Percentiles rank a stretch among this genome's conserved stretches.
phyloP scores from a whole-genome alignment of 805 yeast species.

The Wickerhamiella musiphila region DNA sequence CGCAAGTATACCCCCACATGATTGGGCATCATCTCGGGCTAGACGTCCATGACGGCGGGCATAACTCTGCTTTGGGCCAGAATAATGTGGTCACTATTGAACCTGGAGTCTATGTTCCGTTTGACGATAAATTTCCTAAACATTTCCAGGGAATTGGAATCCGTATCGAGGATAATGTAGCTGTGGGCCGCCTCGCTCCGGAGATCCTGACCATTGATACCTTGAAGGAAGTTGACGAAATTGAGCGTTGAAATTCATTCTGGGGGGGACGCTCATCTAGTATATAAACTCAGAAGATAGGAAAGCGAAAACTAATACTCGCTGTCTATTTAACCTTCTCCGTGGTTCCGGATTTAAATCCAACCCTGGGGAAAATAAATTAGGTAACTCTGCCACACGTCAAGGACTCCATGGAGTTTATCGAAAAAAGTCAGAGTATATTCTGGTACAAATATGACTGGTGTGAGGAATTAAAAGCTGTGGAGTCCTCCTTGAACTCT shows the following conservation, averaged over 20 bases:
- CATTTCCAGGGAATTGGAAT: conserved; percentile 79
- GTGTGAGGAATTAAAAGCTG: no score
- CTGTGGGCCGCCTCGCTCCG: conserved; percentile 45
- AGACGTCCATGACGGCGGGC: conserved; percentile 37
- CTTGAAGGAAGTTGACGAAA: conserved; percentile 68
- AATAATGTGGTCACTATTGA: conserved; percentile 89
- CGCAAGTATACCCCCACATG: conserved; percentile 69
- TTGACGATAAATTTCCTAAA: conserved; percentile 49
- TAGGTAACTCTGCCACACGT: no score
- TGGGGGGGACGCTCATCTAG: not conserved
- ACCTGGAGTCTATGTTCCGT: conserved; percentile 88
- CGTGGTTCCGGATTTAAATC: no score
- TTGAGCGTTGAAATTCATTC: conserved; percentile 28
- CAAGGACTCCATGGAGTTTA: no score
- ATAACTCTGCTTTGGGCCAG: conserved; percentile 27
- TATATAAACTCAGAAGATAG: no score
- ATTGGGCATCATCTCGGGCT: conserved; percentile 91
- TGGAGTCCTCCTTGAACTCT: no score
- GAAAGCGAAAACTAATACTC: no score
- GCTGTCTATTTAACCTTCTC: no score
- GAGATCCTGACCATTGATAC: conserved; percentile 64
- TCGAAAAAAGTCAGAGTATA: no score
- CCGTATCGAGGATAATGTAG: conserved; percentile 87
- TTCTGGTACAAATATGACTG: no score
- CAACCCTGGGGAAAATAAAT: no score